Conservation (phyloP, 345 rosid species). For the Orychophragmus violaceus region DNA sequence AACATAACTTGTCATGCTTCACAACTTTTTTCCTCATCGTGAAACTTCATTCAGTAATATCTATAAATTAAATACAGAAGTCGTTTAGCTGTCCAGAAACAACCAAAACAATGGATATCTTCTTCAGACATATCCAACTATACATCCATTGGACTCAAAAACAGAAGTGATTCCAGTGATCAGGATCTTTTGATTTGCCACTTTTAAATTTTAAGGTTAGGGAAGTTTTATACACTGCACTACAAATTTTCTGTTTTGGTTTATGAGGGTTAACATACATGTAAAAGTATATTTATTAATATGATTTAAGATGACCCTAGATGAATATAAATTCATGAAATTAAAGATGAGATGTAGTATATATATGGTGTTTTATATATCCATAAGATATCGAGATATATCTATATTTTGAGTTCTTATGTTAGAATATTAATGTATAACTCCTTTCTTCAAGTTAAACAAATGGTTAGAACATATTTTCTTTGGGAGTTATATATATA, state of each 20-base stretch:
- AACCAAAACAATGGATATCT: conserved; percentile 17
- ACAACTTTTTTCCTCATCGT: conserved; percentile 8
- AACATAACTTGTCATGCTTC: conserved; percentile 15
- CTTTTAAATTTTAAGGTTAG: neutral
- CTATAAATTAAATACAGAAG: neutral
- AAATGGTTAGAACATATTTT: too few relatives aligned
- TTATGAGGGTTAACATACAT: neutral
- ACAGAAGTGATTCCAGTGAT: neutral
- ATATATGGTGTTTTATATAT: neutral
- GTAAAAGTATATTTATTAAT: neutral
- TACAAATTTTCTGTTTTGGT: conserved; percentile 3
- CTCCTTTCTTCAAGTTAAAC: too few relatives aligned
- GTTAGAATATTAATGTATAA: too few relatives aligned
- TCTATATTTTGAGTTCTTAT: too few relatives aligned
- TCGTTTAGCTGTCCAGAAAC: neutral
- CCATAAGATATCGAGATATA: neutral
- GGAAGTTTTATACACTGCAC: conserved; percentile 1
- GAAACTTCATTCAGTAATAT: neutral
- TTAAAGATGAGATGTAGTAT: too few relatives aligned
- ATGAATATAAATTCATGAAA: too few relatives aligned
- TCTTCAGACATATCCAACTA: conserved; percentile 4
- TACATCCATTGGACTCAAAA: conserved; percentile 1
- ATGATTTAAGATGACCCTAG: neutral
- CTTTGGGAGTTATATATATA: neutral
- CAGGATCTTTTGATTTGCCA: conserved; percentile 13